Evolutionary conservation across 2,329 filamentous ascomycete species (phyloP), one percentile per base, ranked within the genome.

Genomic region (Monilinia vaccinii-corymbosi): DNA sequence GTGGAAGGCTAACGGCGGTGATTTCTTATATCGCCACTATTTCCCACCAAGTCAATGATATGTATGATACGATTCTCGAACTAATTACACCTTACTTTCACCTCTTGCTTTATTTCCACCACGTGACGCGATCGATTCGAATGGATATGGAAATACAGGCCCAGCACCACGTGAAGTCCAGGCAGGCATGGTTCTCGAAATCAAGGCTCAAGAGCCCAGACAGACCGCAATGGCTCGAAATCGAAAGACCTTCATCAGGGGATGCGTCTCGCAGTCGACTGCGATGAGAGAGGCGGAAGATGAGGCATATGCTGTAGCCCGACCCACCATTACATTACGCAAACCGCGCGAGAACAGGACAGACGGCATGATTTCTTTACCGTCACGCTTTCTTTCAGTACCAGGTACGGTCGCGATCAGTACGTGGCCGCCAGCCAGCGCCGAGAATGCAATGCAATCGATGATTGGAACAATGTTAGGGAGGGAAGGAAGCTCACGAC

Each of bases 201-300:
- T 28, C 25, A 31, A 55, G 51, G 44, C 51, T 55, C 9, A 55
- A 55, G 13, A 44, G 38, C 18, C 51, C 51, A 55, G 38, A 36
- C 51, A 55, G 38, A 36, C 18, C 44, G 44, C 7, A 25, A 55
- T 45, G 51, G 51, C 25, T 23, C 18, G 10, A 55, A 55, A 25
- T 3, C 16, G 11, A 16, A 55, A 55, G 51, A 55, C 38, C 32
- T 55, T 10, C 44, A 55, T 32, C 28, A 36, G 18, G 44, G 51
- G 38, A 55, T 55, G 51, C 38, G 44, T 44, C 51, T 55, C 38
- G 38, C 44, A 55, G 51, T 55, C 25, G 51, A 32, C 16, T 55
- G 31, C 25, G 44, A 55, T 21, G 18, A 23, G 7, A 55, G 18
- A 23, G 7, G 44, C 25, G 13, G 51, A 55, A 44, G 51, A 55